phyloP scores from a whole-genome alignment of 805 yeast species.

The Candida coquimbonensis region DNA sequence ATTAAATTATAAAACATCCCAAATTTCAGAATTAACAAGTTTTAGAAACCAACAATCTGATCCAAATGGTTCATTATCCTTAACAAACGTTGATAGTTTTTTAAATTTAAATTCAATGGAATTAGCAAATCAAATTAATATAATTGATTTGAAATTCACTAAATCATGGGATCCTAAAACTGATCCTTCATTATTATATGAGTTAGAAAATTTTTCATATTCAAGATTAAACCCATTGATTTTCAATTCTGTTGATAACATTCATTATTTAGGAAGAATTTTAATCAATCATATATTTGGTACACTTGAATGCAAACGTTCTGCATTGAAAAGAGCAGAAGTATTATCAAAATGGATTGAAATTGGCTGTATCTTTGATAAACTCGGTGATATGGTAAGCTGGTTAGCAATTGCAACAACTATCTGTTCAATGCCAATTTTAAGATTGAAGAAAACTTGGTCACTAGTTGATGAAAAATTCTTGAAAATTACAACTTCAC shows the following conservation, averaged over 20 bases:
- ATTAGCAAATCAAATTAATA: conserved; percentile 58
- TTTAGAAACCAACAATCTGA: conserved; percentile 17
- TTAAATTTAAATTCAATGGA: conserved; percentile 44
- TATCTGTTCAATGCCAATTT: conserved; percentile 73
- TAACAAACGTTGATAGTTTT: conserved; percentile 38
- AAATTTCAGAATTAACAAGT: conserved; percentile 31
- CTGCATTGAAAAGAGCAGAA: conserved; percentile 47
- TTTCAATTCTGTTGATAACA: conserved; percentile 56
- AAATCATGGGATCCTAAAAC: conserved; percentile 68
- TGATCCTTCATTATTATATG: conserved; percentile 71
- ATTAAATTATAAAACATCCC: conserved; percentile 45
- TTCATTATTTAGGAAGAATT: conserved; percentile 74
- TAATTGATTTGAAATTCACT: conserved; percentile 60
- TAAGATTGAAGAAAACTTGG: conserved; percentile 75
- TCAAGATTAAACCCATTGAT: conserved; percentile 65
- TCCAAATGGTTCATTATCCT: conserved; percentile 20
- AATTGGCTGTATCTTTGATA: conserved; percentile 70
- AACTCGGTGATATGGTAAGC: conserved; percentile 84
- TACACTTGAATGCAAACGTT: conserved; percentile 29
- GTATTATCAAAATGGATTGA: conserved; percentile 78
- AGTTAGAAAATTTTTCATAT: conserved; percentile 26
- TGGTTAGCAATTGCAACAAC: conserved; percentile 89
- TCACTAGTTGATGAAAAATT: conserved; percentile 52
- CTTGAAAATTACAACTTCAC: conserved; percentile 56
- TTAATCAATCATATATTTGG: conserved; percentile 63